A percentile compares a stretch with the other conserved stretches of the same genome.
Evolutionary conservation across 768 basidiomycete genomes (phyloP).

Genomic region (Rhodocollybia butyracea): DNA sequence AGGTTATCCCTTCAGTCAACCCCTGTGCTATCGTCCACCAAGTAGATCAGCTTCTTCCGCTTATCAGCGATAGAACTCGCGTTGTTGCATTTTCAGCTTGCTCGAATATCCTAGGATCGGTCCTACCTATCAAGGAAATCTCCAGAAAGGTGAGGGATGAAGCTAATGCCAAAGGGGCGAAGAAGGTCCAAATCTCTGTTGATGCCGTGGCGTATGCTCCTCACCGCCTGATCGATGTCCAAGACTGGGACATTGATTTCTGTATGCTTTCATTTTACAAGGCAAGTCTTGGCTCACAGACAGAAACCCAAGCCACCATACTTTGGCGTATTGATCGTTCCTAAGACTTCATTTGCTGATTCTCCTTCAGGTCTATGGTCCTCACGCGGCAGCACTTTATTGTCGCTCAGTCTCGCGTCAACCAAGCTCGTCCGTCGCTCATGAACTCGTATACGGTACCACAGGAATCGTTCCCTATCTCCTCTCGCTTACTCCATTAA

Average conservation of each 20-base stretch:
- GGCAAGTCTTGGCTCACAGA: too few relatives aligned
- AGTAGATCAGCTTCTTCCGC: slow-evolving; percentile 52
- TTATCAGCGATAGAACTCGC: slow-evolving; percentile 63
- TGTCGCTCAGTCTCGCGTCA: slow-evolving; percentile 44
- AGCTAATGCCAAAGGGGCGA: slow-evolving; percentile 49
- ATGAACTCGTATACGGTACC: slow-evolving; percentile 23
- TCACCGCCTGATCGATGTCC: slow-evolving; percentile 69
- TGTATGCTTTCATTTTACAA: slow-evolving; percentile 74
- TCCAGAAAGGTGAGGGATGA: slow-evolving; percentile 46
- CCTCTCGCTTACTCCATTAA: slow-evolving; percentile 49
- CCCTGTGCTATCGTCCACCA: slow-evolving; percentile 61
- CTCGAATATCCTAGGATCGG: slow-evolving; percentile 74
- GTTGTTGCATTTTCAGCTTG: slow-evolving; percentile 72
- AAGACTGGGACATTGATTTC: slow-evolving; percentile 76
- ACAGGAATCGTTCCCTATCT: slow-evolving; percentile 55
- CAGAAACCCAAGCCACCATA: too few relatives aligned
- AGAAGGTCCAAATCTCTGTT: slow-evolving; percentile 62
- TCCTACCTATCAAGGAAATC: slow-evolving; percentile 57
- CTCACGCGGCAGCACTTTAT: slow-evolving; percentile 67
- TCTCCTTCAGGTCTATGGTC: slow-evolving; percentile 60
- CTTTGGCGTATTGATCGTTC: too few relatives aligned
- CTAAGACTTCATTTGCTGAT: neutral
- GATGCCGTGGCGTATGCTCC: slow-evolving; percentile 82
- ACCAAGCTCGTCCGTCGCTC: slow-evolving; percentile 57
- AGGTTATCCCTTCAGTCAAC: slow-evolving; percentile 44